These are phyloP conservation scores for Thozetella sp. DNA, from an alignment of 495 filamentous ascomycete species.

Conservation along the genomic window DNA sequence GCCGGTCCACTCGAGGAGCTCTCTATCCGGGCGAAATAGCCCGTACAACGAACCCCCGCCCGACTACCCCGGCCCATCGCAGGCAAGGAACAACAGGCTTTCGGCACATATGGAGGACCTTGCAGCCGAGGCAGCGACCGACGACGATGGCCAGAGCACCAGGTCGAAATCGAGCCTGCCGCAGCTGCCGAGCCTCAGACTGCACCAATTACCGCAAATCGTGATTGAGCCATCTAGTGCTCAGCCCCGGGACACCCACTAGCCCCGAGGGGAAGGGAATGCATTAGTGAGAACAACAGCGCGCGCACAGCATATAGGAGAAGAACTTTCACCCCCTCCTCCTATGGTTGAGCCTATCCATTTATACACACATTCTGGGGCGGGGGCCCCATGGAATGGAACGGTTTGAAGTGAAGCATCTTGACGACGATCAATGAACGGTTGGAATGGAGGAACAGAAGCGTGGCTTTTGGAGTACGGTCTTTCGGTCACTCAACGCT, in stretches of 20 bases:
- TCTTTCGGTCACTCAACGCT: too few species aligned
- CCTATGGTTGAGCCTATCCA: too few species aligned
- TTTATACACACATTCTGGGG: too few species aligned
- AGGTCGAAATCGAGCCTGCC: constrained; percentile 35
- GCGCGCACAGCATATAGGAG: too few species aligned
- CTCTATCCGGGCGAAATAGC: constrained; percentile 32
- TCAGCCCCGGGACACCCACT: background rate
- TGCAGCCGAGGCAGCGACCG: constrained; percentile 11
- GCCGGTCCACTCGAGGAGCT: constrained; percentile 25
- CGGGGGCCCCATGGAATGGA: too few species aligned
- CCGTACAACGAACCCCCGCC: constrained; percentile 48
- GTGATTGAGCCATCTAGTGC: constrained; percentile 53
- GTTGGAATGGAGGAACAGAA: too few species aligned
- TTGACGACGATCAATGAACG: too few species aligned
- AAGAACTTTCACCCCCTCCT: too few species aligned
- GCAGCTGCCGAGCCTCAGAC: constrained; percentile 43
- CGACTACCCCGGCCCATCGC: constrained; percentile 41
- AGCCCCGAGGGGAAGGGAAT: too few species aligned
- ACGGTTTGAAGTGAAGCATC: too few species aligned
- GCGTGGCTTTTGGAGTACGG: too few species aligned
- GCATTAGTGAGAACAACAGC: too few species aligned
- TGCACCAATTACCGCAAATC: constrained; percentile 47
- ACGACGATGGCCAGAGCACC: constrained; percentile 14
- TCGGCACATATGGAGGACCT: constrained; percentile 30
- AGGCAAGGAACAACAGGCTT: constrained; percentile 26